phyloP scores from a whole-genome alignment of 441 rosid genomes.

The Corymbia citriodora region DNA sequence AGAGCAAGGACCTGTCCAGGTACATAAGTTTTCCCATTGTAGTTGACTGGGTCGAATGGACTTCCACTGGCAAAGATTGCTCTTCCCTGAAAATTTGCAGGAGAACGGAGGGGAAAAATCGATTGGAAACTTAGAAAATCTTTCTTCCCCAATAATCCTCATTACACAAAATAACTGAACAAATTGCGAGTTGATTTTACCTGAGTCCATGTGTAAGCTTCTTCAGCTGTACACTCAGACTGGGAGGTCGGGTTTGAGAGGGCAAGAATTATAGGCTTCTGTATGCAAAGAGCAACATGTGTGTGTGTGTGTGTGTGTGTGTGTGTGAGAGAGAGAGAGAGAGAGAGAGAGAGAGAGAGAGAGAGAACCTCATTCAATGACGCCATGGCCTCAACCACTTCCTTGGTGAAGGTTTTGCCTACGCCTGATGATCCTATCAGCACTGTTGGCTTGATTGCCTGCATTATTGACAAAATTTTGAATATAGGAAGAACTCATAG shows the following conservation, averaged over 20 bases:
- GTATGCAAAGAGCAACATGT: conserved; percentile 14
- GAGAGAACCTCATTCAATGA: conserved; percentile 60
- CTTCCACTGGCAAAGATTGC: conserved; percentile 97
- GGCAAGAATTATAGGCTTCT: conserved; percentile 91
- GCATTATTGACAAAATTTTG: conserved; percentile 11
- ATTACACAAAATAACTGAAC: background rate
- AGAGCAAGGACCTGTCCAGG: conserved; percentile 77
- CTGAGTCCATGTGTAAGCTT: conserved; percentile 94
- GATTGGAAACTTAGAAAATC: background rate
- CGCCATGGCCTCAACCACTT: conserved; percentile 89
- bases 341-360: conserved; percentile 8
- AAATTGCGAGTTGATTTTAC: conserved; percentile 19
- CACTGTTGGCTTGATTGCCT: conserved; percentile 92
- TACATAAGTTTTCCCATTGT: conserved; percentile 54
- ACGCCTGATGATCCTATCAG: conserved; percentile 94
- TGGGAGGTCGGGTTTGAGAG: conserved; percentile 97
- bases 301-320: background rate
- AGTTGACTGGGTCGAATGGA: conserved; percentile 82
- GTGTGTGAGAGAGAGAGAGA: background rate
- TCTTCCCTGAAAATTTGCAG: conserved; percentile 54
- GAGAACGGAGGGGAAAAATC: background rate
- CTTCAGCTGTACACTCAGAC: conserved; percentile 97
- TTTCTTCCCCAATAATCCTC: background rate
- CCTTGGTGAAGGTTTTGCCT: conserved; percentile 85
- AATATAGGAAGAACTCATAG: background rate